A percentile compares a stretch with the other conserved stretches of the same genome.
phyloP scores from a whole-genome alignment of 2,329 filamentous ascomycete genomes.

The Cladosporium cucumerinum region DNA sequence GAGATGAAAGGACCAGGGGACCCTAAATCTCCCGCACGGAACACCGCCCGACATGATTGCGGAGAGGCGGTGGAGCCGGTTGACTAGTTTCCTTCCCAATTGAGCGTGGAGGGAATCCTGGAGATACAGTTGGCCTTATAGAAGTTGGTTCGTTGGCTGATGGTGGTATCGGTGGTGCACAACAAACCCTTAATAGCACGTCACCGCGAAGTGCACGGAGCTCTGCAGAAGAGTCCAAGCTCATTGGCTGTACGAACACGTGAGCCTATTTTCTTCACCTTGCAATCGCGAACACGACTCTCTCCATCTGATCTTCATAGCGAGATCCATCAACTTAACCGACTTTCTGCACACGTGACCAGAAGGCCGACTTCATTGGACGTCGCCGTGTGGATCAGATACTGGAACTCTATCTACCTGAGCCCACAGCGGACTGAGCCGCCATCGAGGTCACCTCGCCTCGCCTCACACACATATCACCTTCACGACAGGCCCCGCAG shows the following conservation, averaged over 20 bases:
- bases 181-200: slow-evolving; percentile 3
- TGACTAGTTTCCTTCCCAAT: slow-evolving; percentile 12
- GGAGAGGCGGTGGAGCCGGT: slow-evolving; percentile 10
- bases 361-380: neutral
- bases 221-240: slow-evolving; percentile 12
- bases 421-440: slow-evolving; percentile 11
- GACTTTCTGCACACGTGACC: slow-evolving; percentile 4
- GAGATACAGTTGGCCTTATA: slow-evolving; percentile 15
- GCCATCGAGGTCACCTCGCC: slow-evolving; percentile 7
- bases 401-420: slow-evolving; percentile 3
- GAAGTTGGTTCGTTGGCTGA: neutral
- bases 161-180: neutral
- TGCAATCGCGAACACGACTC: neutral
- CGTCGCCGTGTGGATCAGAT: neutral
- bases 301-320: neutral
- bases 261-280: slow-evolving; percentile 7
- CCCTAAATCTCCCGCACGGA: slow-evolving; percentile 11
- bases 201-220: slow-evolving; percentile 14
- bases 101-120: slow-evolving; percentile 11
- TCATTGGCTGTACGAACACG: slow-evolving; percentile 11
- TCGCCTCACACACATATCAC: neutral
- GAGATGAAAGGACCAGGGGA: neutral
- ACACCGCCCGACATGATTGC: neutral
- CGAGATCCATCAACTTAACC: neutral
- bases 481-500: slow-evolving; percentile 3